Conservation (phyloP, 176 grass and related monocot genomes). For the Oryza rufipogon region DNA sequence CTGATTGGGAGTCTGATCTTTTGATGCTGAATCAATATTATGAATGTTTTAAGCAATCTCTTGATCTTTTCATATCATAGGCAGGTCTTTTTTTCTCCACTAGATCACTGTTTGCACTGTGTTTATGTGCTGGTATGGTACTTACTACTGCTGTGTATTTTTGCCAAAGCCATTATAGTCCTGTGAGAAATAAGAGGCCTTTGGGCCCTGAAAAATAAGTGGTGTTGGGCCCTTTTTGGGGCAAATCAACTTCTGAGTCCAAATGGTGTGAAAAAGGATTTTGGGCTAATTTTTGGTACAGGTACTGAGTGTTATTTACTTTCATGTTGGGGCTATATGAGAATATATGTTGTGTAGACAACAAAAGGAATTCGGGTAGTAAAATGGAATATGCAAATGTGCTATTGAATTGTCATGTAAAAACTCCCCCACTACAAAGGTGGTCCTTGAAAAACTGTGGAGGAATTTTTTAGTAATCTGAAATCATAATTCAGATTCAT, state of each 20-base stretch:
- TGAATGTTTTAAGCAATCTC: neutral
- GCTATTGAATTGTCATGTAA: neutral
- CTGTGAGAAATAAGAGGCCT: too few species aligned
- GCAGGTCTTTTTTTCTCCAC: neutral
- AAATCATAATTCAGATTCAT: too few species aligned
- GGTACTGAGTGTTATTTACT: neutral
- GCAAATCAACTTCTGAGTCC: too few species aligned
- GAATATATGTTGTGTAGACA: neutral
- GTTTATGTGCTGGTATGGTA: neutral
- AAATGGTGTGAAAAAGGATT: neutral
- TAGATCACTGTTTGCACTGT: neutral
- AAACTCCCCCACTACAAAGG: neutral
- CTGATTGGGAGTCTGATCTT: neutral
- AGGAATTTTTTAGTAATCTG: too few species aligned
- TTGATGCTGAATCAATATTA: neutral
- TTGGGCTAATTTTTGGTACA: neutral
- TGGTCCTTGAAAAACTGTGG: too few species aligned
- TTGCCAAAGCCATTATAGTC: neutral
- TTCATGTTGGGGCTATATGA: neutral
- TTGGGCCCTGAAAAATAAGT: too few species aligned
- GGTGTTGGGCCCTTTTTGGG: too few species aligned
- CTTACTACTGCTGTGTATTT: neutral
- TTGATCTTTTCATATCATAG: neutral
- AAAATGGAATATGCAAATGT: neutral
- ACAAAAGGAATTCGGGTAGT: neutral